phyloP scores from a whole-genome alignment of 2,329 filamentous ascomycete genomes.

The Proliferodiscus dingleyae region DNA sequence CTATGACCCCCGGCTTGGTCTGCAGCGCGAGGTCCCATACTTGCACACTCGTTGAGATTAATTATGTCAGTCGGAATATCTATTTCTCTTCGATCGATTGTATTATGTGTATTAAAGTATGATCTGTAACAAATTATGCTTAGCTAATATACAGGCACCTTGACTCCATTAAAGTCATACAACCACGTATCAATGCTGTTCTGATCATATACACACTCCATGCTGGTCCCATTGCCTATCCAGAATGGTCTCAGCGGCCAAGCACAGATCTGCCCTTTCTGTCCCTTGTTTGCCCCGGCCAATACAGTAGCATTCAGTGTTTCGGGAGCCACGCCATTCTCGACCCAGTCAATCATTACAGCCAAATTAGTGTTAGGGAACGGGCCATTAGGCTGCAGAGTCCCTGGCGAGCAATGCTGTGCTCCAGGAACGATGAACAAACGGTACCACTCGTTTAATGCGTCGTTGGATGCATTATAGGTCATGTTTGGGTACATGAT shows the following conservation, averaged over 20 bases:
- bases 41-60: no score
- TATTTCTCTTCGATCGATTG: no score
- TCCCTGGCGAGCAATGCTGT: constrained; percentile 45
- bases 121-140: no score
- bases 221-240: constrained; percentile 20
- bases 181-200: neutral
- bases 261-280: constrained; percentile 36
- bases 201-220: constrained; percentile 9
- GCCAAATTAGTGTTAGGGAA: constrained; percentile 57
- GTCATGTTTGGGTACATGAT: constrained; percentile 43
- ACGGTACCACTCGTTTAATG: constrained; percentile 49
- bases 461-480: constrained; percentile 35
- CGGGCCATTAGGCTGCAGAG: constrained; percentile 35
- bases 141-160: neutral
- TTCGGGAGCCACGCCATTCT: constrained; percentile 44
- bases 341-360: constrained; percentile 64
- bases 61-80: no score
- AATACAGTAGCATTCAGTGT: constrained; percentile 37
- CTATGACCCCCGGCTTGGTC: no score
- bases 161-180: neutral
- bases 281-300: constrained; percentile 29
- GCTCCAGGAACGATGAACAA: constrained; percentile 51
- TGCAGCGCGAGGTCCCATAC: no score
- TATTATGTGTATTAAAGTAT: no score
- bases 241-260: constrained; percentile 36